Evolutionary conservation across 2,329 filamentous ascomycete genomes (phyloP).

Genomic region (Calonectria pseudoreteaudii): DNA sequence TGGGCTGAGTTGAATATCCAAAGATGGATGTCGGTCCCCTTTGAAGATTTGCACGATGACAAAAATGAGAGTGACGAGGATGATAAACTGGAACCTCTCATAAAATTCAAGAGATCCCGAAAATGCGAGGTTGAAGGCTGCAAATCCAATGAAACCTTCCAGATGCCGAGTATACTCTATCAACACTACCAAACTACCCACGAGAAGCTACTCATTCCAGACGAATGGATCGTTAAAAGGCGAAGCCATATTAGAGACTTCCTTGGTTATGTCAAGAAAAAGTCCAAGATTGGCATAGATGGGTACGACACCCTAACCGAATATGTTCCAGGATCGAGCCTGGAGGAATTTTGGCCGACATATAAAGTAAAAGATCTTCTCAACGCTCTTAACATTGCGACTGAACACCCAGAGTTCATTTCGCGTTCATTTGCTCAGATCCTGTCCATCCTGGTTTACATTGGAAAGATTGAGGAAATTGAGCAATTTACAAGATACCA

Average conservation of each 20-base stretch:
- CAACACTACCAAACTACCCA: no score
- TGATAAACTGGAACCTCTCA: no score
- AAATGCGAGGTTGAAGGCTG: no score
- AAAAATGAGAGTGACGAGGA: no score
- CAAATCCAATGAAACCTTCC: no score
- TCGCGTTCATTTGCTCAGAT: not conserved
- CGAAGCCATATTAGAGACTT: not conserved
- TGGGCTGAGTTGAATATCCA: no score
- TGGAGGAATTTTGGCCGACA: not conserved
- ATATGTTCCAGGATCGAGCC: not conserved
- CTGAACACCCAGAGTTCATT: not conserved
- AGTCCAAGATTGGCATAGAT: not conserved
- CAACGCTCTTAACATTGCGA: not conserved
- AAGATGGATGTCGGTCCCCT: no score
- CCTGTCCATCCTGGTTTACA: constrained; percentile 14
- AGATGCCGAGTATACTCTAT: no score
- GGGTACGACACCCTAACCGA: not conserved
- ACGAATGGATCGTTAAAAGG: no score
- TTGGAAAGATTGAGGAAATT: not conserved
- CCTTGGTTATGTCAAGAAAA: not conserved
- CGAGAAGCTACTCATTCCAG: no score
- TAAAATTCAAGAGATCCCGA: no score
- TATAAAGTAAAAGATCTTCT: not conserved
- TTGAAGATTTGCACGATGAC: no score
- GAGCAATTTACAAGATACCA: not conserved